These are phyloP conservation scores for Pelagomonas calceolata DNA, from an alignment of 108 stramenopile genomes.

Conservation along the genomic window DNA sequence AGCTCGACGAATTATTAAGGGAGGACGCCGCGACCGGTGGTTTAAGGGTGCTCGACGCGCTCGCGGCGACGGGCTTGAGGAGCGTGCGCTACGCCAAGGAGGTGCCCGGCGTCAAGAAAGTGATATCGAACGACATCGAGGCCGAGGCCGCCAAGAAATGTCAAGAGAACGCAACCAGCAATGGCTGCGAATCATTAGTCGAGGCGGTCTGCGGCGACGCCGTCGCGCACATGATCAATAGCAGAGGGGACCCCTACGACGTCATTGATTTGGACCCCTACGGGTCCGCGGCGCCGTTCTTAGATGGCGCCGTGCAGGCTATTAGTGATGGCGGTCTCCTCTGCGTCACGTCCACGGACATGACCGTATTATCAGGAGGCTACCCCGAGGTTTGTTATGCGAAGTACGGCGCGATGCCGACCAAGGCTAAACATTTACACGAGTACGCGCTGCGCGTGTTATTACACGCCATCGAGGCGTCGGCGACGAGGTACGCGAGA, in stretches of 20 bases:
- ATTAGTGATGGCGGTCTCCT: constrained; percentile 79
- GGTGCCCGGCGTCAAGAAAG: constrained; percentile 69
- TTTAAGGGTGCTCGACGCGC: constrained; percentile 79
- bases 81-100: constrained; percentile 90
- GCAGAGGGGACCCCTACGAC: constrained; percentile 30
- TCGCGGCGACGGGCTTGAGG: constrained; percentile 91
- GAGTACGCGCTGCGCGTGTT: constrained; percentile 90
- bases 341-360: constrained; percentile 92
- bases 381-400: constrained; percentile 88
- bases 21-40: constrained; percentile 34
- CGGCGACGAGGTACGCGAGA: constrained; percentile 75
- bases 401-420: constrained; percentile 76
- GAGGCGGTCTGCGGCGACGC: constrained; percentile 55
- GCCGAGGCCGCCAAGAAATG: constrained; percentile 62
- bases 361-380: constrained; percentile 84
- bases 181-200: constrained; percentile 49
- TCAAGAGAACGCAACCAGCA: constrained; percentile 55
- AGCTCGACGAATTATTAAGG: constrained; percentile 13
- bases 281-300: constrained; percentile 87
- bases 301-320: constrained; percentile 85
- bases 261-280: constrained; percentile 98
- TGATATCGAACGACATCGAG: constrained; percentile 84
- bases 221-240: constrained; percentile 33
- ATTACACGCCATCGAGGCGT: constrained; percentile 58
- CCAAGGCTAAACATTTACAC: constrained; percentile 72